Conservation (phyloP, 2,329 filamentous ascomycete species). For the Xylariaceae sp. region DNA sequence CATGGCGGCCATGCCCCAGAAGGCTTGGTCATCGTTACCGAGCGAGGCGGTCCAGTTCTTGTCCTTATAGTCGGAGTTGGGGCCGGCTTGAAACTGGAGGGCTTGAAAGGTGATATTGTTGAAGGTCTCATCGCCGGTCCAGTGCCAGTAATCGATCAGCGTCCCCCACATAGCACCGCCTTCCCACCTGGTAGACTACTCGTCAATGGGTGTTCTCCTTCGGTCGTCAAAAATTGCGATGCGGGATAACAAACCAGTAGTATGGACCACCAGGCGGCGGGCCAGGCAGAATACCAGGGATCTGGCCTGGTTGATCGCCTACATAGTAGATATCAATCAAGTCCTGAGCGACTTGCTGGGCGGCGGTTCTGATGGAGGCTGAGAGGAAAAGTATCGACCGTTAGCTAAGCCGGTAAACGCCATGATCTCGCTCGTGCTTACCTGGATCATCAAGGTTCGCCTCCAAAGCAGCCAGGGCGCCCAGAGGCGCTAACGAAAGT, state of each 20-base stretch:
- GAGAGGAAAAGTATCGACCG: neutral
- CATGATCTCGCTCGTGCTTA: constrained; percentile 11
- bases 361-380: constrained; percentile 28
- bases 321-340: constrained; percentile 25
- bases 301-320: constrained; percentile 41
- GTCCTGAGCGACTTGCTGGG: constrained; percentile 25
- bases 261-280: constrained; percentile 27
- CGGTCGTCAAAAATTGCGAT: neutral
- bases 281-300: constrained; percentile 28
- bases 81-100: constrained; percentile 43
- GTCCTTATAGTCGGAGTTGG: constrained; percentile 44
- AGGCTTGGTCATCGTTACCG: constrained; percentile 57
- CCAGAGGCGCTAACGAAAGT: constrained; percentile 23
- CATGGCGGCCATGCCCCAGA: constrained; percentile 62
- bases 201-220: neutral
- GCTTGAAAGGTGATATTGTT: constrained; percentile 44
- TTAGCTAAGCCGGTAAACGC: neutral
- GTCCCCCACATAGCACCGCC: constrained; percentile 49
- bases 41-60: constrained; percentile 36
- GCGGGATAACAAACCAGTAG: constrained; percentile 25
- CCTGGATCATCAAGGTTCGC: constrained; percentile 26
- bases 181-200: constrained; percentile 46
- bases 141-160: constrained; percentile 53
- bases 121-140: constrained; percentile 49
- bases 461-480: constrained; percentile 24